These are phyloP conservation scores for Microcyclosporella mali DNA, from an alignment of 2,329 filamentous ascomycete species.

Conservation along the genomic window DNA sequence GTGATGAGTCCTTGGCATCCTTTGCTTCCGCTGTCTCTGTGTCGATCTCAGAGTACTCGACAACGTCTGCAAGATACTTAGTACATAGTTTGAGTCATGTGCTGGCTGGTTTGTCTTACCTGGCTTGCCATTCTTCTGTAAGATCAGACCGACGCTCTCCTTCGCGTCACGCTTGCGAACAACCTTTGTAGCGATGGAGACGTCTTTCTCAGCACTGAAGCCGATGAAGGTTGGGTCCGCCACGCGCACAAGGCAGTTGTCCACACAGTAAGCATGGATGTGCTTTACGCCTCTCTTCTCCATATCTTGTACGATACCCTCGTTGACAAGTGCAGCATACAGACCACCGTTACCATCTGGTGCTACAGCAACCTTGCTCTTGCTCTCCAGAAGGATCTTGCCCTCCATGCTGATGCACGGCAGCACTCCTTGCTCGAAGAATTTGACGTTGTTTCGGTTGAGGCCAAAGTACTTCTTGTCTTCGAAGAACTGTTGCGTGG, in stretches of 20 bases:
- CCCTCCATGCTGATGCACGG: slow-evolving; percentile 97
- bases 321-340: slow-evolving; percentile 81
- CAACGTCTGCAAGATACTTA: slow-evolving; percentile 56
- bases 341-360: slow-evolving; percentile 96
- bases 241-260: slow-evolving; percentile 99
- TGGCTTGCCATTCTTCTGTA: slow-evolving; percentile 91
- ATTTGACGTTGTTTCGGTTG: slow-evolving; percentile 73
- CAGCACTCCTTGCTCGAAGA: slow-evolving; percentile 95
- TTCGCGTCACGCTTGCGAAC: slow-evolving; percentile 95
- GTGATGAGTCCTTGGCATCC: slow-evolving; percentile 69
- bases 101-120: too few species aligned
- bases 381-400: slow-evolving; percentile 90
- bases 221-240: slow-evolving; percentile 94
- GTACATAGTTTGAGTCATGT: too few species aligned
- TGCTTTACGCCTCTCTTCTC: slow-evolving; percentile 82
- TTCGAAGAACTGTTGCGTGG: slow-evolving; percentile 90
- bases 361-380: slow-evolving; percentile 84
- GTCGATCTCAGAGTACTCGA: slow-evolving; percentile 98
- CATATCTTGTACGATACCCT: slow-evolving; percentile 81
- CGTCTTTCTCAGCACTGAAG: slow-evolving; percentile 78
- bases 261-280: slow-evolving; percentile 95
- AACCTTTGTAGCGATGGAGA: slow-evolving; percentile 98
- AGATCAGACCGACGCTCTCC: slow-evolving; percentile 89
- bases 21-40: slow-evolving; percentile 69
- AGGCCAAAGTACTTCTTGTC: slow-evolving; percentile 89